phyloP scores from a whole-genome alignment of 2,329 filamentous ascomycete species.

The Nannizzia gypsea region DNA sequence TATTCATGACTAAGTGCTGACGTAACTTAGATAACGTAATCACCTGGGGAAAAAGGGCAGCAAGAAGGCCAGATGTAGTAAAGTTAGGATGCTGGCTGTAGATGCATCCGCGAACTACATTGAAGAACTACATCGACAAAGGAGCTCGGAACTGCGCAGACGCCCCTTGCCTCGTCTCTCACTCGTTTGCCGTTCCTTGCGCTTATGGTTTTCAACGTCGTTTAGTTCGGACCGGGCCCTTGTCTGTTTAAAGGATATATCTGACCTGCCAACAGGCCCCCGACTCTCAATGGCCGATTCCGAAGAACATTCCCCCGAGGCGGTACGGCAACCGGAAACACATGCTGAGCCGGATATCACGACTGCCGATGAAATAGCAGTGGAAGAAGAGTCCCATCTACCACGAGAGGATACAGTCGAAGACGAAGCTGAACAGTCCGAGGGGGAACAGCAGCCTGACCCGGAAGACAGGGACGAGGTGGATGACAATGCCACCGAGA shows the following conservation, averaged over 20 bases:
- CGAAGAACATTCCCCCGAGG: conserved; percentile 6
- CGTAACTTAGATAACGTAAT: not conserved
- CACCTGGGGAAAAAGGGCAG: not conserved
- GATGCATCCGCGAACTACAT: not conserved
- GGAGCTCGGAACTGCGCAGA: not conserved
- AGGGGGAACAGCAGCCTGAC: not conserved
- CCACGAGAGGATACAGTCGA: not conserved
- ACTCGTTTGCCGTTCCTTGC: not conserved
- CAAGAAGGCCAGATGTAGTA: not conserved
- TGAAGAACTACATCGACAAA: not conserved
- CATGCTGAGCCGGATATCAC: conserved; percentile 1
- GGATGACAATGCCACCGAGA: not conserved
- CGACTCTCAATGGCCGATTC: conserved; percentile 12
- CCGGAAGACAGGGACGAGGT: not conserved
- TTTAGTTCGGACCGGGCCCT: conserved; percentile 10
- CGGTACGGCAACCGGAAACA: conserved; percentile 3
- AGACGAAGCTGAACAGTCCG: not conserved
- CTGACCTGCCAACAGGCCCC: not conserved
- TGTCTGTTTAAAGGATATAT: not conserved
- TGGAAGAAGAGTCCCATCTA: not conserved
- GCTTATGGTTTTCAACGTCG: not conserved
- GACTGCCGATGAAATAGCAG: not conserved
- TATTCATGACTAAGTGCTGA: not conserved
- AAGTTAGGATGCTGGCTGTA: not conserved
- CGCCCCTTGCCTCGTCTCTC: not conserved